Percentiles rank a stretch among this genome's conserved stretches.
These are phyloP conservation scores for Diplotaxis tenuifolia DNA, from an alignment of 345 rosid species.

Conservation along the genomic window DNA sequence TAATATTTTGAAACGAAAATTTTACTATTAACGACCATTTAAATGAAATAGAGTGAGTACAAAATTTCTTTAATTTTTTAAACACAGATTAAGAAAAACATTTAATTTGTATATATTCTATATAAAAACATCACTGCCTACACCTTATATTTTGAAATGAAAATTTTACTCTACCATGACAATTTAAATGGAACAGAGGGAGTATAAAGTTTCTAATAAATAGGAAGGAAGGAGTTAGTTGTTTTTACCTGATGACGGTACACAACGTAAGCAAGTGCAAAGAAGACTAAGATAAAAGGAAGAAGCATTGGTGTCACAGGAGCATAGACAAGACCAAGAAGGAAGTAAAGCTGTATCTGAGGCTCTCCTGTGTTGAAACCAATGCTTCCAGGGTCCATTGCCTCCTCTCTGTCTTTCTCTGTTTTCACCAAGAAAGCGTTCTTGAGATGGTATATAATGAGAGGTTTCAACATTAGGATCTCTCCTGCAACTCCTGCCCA, in stretches of 20 bases:
- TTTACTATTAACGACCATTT: too few relatives aligned
- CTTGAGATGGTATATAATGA: constrained; percentile 81
- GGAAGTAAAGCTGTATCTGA: constrained; percentile 83
- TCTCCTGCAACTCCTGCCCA: constrained; percentile 98
- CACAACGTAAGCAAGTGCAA: constrained; percentile 44
- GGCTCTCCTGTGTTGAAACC: constrained; percentile 94
- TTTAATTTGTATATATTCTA: too few relatives aligned
- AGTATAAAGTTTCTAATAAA: background rate
- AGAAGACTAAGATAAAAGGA: background rate
- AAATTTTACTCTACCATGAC: too few relatives aligned
- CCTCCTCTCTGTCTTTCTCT: constrained; percentile 89
- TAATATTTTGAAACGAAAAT: too few relatives aligned
- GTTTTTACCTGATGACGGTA: constrained; percentile 85
- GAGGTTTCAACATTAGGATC: constrained; percentile 77
- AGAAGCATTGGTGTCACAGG: constrained; percentile 42
- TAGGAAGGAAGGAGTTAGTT: background rate
- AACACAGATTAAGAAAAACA: too few relatives aligned
- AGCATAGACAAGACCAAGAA: constrained; percentile 88
- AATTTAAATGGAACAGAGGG: too few relatives aligned
- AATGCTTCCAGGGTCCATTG: constrained; percentile 90
- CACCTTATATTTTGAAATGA: too few relatives aligned
- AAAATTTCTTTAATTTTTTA: too few relatives aligned
- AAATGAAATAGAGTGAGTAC: too few relatives aligned
- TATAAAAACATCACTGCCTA: too few relatives aligned
- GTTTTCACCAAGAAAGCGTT: constrained; percentile 89